Evolutionary conservation across 306 rosid species (phyloP).

Genomic region (Medicago arabica): DNA sequence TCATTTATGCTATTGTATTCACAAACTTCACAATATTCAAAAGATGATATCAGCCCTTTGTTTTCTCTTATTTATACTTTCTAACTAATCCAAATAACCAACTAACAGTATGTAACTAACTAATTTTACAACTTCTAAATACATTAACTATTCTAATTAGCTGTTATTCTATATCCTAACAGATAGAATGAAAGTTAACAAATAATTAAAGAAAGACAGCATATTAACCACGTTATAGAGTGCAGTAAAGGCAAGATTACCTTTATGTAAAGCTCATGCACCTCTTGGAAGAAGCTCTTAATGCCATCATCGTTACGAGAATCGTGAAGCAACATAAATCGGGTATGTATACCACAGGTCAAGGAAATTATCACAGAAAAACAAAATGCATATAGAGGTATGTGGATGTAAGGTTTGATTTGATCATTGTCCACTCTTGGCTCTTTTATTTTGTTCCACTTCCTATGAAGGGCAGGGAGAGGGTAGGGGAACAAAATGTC

Average conservation of each 20-base stretch:
- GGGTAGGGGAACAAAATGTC: not conserved
- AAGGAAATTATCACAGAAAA: slow-evolving; percentile 55
- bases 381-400: not conserved
- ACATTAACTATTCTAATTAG: too few relatives aligned
- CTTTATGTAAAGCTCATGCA: slow-evolving; percentile 97
- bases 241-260: slow-evolving; percentile 49
- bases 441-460: slow-evolving; percentile 14
- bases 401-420: not conserved
- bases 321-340: slow-evolving; percentile 93
- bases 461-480: slow-evolving; percentile 23
- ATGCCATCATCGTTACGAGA: slow-evolving; percentile 97
- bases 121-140: too few relatives aligned
- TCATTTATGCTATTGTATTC: too few relatives aligned
- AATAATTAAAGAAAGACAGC: slow-evolving; percentile 11
- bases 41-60: too few relatives aligned
- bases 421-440: slow-evolving; percentile 26
- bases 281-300: slow-evolving; percentile 98
- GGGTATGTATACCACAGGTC: slow-evolving; percentile 73
- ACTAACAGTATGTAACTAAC: too few relatives aligned
- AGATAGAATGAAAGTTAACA: slow-evolving; percentile 12
- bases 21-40: too few relatives aligned
- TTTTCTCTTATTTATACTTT: too few relatives aligned
- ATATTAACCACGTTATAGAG: slow-evolving; percentile 10
- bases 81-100: too few relatives aligned
- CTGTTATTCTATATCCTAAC: too few relatives aligned